A percentile compares a stretch with the other conserved stretches of the same genome.
Conservation (phyloP, 768 basidiomycete genomes). For the Xerocomellus amylosporus region DNA sequence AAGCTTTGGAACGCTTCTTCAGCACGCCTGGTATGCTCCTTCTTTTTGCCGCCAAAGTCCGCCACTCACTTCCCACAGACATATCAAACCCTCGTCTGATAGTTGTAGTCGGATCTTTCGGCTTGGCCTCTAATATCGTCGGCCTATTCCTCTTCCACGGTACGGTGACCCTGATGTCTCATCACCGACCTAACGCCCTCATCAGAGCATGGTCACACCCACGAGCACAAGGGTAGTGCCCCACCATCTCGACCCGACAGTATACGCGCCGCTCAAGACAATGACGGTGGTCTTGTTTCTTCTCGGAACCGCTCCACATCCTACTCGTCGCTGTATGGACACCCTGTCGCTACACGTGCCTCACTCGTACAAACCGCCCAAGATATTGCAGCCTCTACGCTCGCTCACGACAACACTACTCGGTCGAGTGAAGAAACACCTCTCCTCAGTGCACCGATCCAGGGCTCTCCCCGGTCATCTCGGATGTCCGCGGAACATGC, state of each 20-base stretch:
- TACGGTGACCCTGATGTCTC: slow-evolving; percentile 32
- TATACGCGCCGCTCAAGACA: slow-evolving; percentile 20
- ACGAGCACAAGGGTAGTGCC: slow-evolving; percentile 41
- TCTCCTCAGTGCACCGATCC: slow-evolving; percentile 31
- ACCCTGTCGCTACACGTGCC: slow-evolving; percentile 69
- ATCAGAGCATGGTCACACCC: slow-evolving; percentile 65
- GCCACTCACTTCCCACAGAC: slow-evolving; percentile 45
- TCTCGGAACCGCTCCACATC: slow-evolving; percentile 40
- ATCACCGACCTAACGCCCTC: slow-evolving; percentile 6
- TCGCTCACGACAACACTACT: slow-evolving; percentile 6
- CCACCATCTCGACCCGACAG: slow-evolving; percentile 41
- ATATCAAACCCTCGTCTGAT: slow-evolving; percentile 86
- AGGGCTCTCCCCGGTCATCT: not conserved
- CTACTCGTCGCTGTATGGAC: slow-evolving; percentile 67
- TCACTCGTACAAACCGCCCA: slow-evolving; percentile 80
- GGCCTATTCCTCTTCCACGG: slow-evolving; percentile 96
- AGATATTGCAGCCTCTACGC: slow-evolving; percentile 54
- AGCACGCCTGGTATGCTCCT: slow-evolving; percentile 60
- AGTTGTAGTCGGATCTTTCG: slow-evolving; percentile 85
- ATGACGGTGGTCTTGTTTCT: slow-evolving; percentile 22
- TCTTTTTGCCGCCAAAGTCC: slow-evolving; percentile 1
- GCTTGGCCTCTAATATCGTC: slow-evolving; percentile 87
- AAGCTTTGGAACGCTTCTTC: slow-evolving; percentile 91
- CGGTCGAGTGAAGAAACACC: slow-evolving; percentile 43
- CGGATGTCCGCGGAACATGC: slow-evolving; percentile 18